A percentile compares a stretch with the other conserved stretches of the same genome.
These are phyloP conservation scores for Stygiomarasmius scandens DNA, from an alignment of 1,284 basidiomycete species.

Conservation along the genomic window DNA sequence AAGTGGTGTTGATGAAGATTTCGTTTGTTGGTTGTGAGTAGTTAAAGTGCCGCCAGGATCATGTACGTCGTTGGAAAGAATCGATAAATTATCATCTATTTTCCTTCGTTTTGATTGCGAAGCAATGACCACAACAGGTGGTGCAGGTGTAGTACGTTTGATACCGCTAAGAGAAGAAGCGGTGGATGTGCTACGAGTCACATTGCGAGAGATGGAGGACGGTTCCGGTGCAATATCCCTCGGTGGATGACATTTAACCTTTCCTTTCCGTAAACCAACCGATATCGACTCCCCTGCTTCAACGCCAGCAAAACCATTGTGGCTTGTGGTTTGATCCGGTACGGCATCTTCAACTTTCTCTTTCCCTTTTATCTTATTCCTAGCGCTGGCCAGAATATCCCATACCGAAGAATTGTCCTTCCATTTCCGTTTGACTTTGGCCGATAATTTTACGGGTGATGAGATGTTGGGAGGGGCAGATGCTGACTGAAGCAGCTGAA, in stretches of 20 bases:
- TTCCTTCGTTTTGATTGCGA: conserved; percentile 30
- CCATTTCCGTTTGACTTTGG: conserved; percentile 7
- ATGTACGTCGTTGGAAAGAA: background rate
- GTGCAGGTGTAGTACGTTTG: background rate
- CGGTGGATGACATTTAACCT: background rate
- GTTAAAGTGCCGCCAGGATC: background rate
- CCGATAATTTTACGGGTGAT: conserved; percentile 7
- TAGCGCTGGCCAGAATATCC: conserved; percentile 26
- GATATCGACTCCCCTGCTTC: conserved; percentile 9
- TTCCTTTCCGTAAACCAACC: background rate
- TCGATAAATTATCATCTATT: conserved; percentile 14
- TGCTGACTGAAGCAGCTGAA: conserved; percentile 38
- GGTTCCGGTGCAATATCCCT: background rate
- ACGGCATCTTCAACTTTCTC: conserved; percentile 14
- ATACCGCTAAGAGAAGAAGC: background rate
- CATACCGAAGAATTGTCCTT: conserved; percentile 19
- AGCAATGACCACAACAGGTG: background rate
- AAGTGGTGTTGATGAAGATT: background rate
- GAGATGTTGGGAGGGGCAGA: conserved; percentile 12
- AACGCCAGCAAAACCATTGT: background rate
- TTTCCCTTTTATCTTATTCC: conserved; percentile 21
- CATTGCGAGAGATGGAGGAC: background rate
- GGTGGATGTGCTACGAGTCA: background rate
- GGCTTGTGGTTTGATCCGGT: background rate
- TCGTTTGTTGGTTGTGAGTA: background rate